phyloP scores from a whole-genome alignment of 2,329 filamentous ascomycete species.

The Xenosphaeropsis pyriputrescens region DNA sequence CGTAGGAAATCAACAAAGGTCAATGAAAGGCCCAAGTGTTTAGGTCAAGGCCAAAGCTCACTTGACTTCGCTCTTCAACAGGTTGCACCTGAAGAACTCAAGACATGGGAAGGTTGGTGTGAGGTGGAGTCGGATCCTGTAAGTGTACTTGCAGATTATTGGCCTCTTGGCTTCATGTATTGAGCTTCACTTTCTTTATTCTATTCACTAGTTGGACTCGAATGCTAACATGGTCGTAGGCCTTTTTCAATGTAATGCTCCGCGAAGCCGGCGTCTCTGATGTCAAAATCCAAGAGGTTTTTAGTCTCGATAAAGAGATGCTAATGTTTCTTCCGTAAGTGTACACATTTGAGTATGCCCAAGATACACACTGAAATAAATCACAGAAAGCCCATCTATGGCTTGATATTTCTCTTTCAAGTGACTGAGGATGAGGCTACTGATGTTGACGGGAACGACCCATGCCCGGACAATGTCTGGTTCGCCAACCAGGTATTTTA shows the following conservation, averaged over 20 bases:
- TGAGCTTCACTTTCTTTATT: no score
- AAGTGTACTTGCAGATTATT: slow-evolving; percentile 15
- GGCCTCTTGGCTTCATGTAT: no score
- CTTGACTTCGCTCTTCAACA: slow-evolving; percentile 22
- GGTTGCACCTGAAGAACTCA: slow-evolving; percentile 34
- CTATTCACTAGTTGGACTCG: no score
- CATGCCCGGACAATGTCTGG: slow-evolving; percentile 59
- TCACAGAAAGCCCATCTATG: slow-evolving; percentile 56
- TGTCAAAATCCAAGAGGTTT: slow-evolving; percentile 63
- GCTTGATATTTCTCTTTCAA: slow-evolving; percentile 79
- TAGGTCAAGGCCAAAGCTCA: no score
- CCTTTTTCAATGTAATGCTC: slow-evolving; percentile 76
- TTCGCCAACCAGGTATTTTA: slow-evolving; percentile 73
- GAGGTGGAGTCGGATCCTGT: slow-evolving; percentile 88
- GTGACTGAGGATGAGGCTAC: slow-evolving; percentile 38
- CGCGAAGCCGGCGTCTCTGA: slow-evolving; percentile 61
- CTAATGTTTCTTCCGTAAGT: slow-evolving; percentile 48
- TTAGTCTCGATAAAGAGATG: slow-evolving; percentile 53
- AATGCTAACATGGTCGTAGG: slow-evolving; percentile 28
- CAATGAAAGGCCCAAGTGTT: no score
- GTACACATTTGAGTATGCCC: not conserved
- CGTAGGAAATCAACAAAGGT: no score
- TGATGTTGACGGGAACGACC: slow-evolving; percentile 29
- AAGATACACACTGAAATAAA: slow-evolving; percentile 13
- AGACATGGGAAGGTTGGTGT: slow-evolving; percentile 57